Conservation (phyloP, 768 basidiomycete genomes). For the Mycena rebaudengoi region DNA sequence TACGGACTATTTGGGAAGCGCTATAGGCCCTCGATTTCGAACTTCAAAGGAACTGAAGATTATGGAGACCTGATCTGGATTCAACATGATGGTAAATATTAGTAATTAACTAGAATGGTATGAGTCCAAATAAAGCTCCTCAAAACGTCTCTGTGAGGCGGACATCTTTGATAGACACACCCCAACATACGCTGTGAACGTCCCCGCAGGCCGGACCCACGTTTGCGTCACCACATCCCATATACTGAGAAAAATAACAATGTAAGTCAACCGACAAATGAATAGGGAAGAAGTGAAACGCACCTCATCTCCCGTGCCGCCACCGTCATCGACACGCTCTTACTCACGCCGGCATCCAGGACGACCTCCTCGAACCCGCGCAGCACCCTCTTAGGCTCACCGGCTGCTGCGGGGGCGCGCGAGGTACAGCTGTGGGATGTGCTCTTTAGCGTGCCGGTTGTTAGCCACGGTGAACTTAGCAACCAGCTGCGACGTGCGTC, state of each 20-base stretch:
- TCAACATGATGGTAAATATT: no score
- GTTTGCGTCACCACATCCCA: conserved; percentile 28
- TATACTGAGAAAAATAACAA: background rate
- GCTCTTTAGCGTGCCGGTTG: conserved; percentile 55
- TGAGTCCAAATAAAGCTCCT: no score
- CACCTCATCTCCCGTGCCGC: conserved; percentile 56
- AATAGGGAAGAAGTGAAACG: background rate
- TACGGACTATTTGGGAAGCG: no score
- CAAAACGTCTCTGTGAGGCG: conserved; percentile 27
- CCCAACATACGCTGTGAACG: conserved; percentile 21
- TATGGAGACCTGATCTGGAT: no score
- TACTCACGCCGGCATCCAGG: conserved; percentile 46
- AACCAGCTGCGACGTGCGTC: conserved; percentile 39
- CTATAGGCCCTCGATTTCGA: no score
- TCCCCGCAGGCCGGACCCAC: conserved; percentile 25
- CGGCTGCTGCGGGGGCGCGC: conserved; percentile 54
- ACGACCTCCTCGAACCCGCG: conserved; percentile 60
- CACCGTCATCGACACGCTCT: conserved; percentile 47
- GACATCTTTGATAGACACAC: conserved; percentile 26
- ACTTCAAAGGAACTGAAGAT: no score
- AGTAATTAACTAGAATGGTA: no score
- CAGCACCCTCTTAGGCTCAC: conserved; percentile 59
- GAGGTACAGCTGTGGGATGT: conserved; percentile 63
- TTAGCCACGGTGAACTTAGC: conserved; percentile 55
- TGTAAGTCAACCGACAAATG: background rate